Evolutionary conservation across 179 eudicot species (phyloP).

Genomic region (Silene vulgaris): DNA sequence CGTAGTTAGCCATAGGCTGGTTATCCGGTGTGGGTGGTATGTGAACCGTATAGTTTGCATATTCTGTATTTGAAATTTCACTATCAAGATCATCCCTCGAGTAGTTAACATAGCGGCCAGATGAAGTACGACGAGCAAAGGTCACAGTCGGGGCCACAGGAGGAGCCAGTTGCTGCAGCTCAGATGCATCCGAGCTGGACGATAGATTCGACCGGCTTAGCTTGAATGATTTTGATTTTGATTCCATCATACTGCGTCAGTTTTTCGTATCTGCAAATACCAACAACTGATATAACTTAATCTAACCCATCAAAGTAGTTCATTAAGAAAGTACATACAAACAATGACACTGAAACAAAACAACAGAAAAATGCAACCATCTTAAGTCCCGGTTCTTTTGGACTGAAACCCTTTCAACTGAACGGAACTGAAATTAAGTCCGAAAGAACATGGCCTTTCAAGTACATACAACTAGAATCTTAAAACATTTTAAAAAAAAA

Average conservation of each 20-base stretch:
- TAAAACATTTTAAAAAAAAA: not conserved
- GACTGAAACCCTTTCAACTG: not conserved
- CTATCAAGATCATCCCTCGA: constrained; percentile 77
- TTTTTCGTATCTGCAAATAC: constrained; percentile 13
- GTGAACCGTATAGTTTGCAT: constrained; percentile 49
- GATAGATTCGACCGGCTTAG: constrained; percentile 51
- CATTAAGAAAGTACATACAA: not conserved
- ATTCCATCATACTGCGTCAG: constrained; percentile 36
- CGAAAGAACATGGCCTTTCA: not conserved
- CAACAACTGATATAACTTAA: not conserved
- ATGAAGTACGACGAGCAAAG: constrained; percentile 58
- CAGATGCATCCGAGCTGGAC: constrained; percentile 42
- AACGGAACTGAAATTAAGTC: not conserved
- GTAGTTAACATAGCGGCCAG: constrained; percentile 62
- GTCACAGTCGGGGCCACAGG: constrained; percentile 52
- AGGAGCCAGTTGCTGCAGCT: constrained; percentile 49
- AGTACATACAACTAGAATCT: not conserved
- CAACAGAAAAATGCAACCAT: not conserved
- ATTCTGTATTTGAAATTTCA: constrained; percentile 53
- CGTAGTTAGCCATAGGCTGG: constrained; percentile 45
- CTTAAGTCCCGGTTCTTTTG: not conserved
- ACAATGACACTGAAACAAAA: not conserved
- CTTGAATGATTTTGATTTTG: constrained; percentile 61
- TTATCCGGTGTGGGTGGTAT: constrained; percentile 46
- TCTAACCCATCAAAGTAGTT: not conserved